phyloP scores from a whole-genome alignment of 1,139 yeast genomes.

The Eremothecium coryli region DNA sequence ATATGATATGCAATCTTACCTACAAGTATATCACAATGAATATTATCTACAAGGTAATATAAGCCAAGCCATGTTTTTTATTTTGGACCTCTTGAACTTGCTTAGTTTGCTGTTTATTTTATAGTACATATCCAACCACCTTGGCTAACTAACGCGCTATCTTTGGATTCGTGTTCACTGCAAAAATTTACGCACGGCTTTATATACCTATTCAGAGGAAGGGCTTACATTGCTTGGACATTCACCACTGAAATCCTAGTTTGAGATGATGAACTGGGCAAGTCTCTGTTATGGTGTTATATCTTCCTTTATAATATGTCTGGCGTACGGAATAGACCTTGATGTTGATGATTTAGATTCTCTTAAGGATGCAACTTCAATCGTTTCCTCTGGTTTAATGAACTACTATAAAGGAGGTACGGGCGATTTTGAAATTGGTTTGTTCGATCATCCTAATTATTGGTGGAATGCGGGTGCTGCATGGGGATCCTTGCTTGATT shows the following conservation, averaged over 20 bases:
- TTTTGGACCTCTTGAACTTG: too few relatives aligned
- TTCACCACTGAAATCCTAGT: background rate
- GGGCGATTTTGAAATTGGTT: constrained; percentile 71
- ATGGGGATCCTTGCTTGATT: constrained; percentile 79
- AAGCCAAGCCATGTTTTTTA: too few relatives aligned
- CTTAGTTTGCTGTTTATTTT: too few relatives aligned
- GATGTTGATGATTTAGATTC: constrained; percentile 33
- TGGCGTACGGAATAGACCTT: constrained; percentile 23
- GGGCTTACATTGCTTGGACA: background rate
- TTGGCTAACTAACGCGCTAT: too few relatives aligned
- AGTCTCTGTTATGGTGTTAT: background rate
- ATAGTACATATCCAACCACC: too few relatives aligned
- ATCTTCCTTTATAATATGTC: background rate
- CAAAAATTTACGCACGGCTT: too few relatives aligned
- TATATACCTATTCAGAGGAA: too few relatives aligned
- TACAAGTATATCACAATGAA: background rate
- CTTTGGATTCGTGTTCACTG: too few relatives aligned
- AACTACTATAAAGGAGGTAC: constrained; percentile 72
- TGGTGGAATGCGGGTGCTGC: constrained; percentile 99
- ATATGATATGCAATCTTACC: background rate
- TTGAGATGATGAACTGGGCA: background rate
- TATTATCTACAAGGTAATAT: too few relatives aligned
- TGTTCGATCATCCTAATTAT: constrained; percentile 80
- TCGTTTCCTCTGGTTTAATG: constrained; percentile 63
- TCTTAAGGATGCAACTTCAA: constrained; percentile 43